Conservation (phyloP, 2,329 filamentous ascomycete species). For the Trichophyton mentagrophytes region DNA sequence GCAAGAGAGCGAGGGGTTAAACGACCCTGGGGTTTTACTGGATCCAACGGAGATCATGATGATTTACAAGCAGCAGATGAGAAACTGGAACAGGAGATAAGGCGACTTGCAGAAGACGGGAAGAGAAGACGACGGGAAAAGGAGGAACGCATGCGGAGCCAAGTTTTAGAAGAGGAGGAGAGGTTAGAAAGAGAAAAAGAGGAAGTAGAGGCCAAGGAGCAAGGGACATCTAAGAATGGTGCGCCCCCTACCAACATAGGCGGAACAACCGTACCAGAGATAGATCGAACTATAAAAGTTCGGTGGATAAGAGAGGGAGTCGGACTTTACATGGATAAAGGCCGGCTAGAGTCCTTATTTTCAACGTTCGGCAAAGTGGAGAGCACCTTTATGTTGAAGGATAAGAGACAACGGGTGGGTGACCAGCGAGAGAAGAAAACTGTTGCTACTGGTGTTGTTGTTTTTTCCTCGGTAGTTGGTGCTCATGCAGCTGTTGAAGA, state of each 20-base stretch:
- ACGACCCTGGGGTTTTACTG: constrained; percentile 37
- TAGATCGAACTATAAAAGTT: constrained; percentile 47
- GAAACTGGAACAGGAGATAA: constrained; percentile 40
- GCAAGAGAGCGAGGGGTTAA: constrained; percentile 56
- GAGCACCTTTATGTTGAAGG: constrained; percentile 41
- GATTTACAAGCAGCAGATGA: constrained; percentile 30
- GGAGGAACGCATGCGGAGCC: constrained; percentile 34
- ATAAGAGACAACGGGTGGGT: constrained; percentile 41
- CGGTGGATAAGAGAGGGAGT: constrained; percentile 41
- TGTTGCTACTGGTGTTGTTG: constrained; percentile 42
- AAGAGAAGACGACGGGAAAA: constrained; percentile 39
- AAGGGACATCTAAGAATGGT: constrained; percentile 22
- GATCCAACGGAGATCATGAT: constrained; percentile 28
- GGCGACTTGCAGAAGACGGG: constrained; percentile 41
- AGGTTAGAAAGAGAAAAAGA: constrained; percentile 23
- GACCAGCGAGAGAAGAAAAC: constrained; percentile 40
- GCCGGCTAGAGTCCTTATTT: constrained; percentile 37
- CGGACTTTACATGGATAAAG: constrained; percentile 36
- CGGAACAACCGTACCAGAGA: constrained; percentile 36
- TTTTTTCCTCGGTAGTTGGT: constrained; percentile 46
- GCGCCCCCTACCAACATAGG: constrained; percentile 27
- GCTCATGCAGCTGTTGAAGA: constrained; percentile 46
- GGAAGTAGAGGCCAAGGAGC: constrained; percentile 33
- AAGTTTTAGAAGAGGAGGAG: constrained; percentile 18
- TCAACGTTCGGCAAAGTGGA: constrained; percentile 45